A percentile compares a stretch with the other conserved stretches of the same genome.
These are phyloP conservation scores for Penicillium sp. DNA, from an alignment of 2,329 filamentous ascomycete species.

Conservation along the genomic window DNA sequence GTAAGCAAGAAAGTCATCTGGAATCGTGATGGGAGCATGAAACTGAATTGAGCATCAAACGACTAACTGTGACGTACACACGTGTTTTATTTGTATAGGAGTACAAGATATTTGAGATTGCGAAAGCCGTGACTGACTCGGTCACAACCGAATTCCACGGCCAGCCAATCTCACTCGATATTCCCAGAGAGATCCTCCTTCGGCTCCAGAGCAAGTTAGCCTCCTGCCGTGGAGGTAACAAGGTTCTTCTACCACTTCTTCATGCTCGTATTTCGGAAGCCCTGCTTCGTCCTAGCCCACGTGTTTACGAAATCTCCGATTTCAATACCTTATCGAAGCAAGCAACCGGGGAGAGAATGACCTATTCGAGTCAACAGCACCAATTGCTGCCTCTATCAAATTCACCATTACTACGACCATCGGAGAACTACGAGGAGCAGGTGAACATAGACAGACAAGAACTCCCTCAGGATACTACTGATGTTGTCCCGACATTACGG, in stretches of 20 bases:
- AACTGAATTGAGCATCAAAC: not conserved
- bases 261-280: conserved; percentile 5
- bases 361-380: not conserved
- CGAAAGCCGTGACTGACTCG: conserved; percentile 1
- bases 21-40: not conserved
- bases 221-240: conserved; percentile 3
- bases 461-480: not conserved
- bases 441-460: not conserved
- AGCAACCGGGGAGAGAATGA: not conserved
- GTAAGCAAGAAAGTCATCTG: not conserved
- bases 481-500: not conserved
- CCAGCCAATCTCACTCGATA: conserved; percentile 1
- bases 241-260: not conserved
- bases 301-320: not conserved
- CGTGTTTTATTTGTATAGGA: not conserved
- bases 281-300: not conserved
- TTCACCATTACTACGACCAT: not conserved
- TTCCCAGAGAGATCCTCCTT: not conserved
- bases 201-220: conserved; percentile 6
- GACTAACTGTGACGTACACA: not conserved
- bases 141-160: conserved; percentile 1
- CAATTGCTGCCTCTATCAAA: not conserved
- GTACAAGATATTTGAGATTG: conserved; percentile 5
- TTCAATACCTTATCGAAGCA: not conserved
- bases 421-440: not conserved